Evolutionary conservation across 768 basidiomycete species (phyloP), one percentile per base, ranked within the genome.

Genomic region (Boletus edulis): DNA sequence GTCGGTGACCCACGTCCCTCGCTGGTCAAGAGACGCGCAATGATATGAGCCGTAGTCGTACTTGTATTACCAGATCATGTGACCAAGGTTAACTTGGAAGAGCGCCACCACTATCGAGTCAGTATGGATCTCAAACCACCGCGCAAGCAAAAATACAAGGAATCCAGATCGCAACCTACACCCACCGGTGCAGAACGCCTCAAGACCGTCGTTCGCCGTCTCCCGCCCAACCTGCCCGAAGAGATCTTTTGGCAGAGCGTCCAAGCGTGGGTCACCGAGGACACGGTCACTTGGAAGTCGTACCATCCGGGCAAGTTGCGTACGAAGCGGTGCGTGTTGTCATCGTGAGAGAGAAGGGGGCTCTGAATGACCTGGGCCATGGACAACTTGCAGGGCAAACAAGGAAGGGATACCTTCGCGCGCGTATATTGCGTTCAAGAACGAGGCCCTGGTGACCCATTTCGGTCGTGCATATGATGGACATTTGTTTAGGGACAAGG

Each of bases 241-340:
- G 84, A 84, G 3, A 73, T 97, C 50, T 98, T 99, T 73, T 99
- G 96, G 96, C 84, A 88, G 63, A 92, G 90, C 57, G 92, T 94
- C 4, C 78, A 85, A 49, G 67, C 77, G 2, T 98, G 95, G 94
- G 87, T 94, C 15, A 78, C 82, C 1, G 86, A 89, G 17, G 86
- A 92, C 35, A 83, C 86, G 0, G 73, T 80, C 9, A 64, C 72
- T 12, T 93, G 87, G 89, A 89, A 82, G 67, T 61, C 70, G 1
- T 92, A 80, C 63, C 79, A 78, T 62, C 78, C 77, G 1, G 90
- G 91, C 11, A 91, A 91, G 73, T 65, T 83, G 56, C 78, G 80
- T 63, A 88, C 52, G 29, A 66, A 84, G 66, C 80, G 83, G 89
- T 91, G 63, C 46, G 78, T 74, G 5, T 39, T 2, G n/a, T 39